phyloP scores from a whole-genome alignment of 441 rosid species.

The Dalechampia spathulata region DNA sequence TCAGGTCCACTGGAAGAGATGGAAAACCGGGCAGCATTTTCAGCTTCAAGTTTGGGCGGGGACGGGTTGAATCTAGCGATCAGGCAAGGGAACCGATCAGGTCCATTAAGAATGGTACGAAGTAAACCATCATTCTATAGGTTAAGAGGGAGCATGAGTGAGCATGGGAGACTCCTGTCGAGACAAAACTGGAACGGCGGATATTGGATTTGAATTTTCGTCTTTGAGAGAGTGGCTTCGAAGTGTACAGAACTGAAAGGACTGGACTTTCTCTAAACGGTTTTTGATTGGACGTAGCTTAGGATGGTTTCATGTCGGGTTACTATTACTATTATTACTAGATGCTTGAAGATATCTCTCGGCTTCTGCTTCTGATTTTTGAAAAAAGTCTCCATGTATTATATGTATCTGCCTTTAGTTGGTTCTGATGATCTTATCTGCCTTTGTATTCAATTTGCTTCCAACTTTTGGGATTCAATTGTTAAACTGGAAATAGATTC shows the following conservation, averaged over 20 bases:
- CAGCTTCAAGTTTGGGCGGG: conserved; percentile 44
- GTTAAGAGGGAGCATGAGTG: conserved; percentile 85
- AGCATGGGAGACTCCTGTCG: conserved; percentile 67
- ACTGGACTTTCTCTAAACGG: conserved; percentile 6
- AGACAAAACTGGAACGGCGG: conserved; percentile 33
- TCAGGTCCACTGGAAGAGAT: conserved; percentile 69
- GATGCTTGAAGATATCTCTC: conserved; percentile 14
- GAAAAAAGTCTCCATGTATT: conserved; percentile 20
- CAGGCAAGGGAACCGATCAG: conserved; percentile 76
- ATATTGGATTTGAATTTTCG: conserved; percentile 25
- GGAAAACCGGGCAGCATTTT: conserved; percentile 58
- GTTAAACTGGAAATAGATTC: neutral
- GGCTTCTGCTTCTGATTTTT: conserved; percentile 25
- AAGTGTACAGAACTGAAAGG: conserved; percentile 47
- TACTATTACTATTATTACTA: neutral
- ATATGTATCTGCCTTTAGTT: conserved; percentile 2
- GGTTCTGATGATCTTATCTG: conserved; percentile 4
- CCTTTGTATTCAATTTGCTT: neutral
- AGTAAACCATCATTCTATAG: conserved; percentile 58
- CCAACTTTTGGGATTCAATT: neutral
- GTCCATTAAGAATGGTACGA: conserved; percentile 69
- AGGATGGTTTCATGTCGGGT: conserved; percentile 11
- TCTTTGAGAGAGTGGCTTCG: conserved; percentile 7
- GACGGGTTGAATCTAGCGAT: conserved; percentile 41
- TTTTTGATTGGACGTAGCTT: conserved; percentile 19